Evolutionary conservation across 2,329 filamentous ascomycete genomes (phyloP).

Genomic region (Sphaerulina musiva): DNA sequence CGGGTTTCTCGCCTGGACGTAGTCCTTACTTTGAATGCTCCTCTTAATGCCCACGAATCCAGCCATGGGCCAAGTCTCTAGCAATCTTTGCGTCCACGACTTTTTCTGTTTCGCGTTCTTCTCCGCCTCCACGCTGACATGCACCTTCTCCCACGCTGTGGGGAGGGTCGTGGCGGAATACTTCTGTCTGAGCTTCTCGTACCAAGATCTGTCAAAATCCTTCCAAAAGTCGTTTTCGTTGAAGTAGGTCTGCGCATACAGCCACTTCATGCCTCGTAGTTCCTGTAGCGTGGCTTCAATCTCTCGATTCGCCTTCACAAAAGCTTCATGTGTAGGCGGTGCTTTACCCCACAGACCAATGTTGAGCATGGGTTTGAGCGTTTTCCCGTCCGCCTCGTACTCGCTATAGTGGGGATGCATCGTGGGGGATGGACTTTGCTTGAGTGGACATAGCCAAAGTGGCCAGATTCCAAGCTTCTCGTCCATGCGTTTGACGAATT

Average conservation of each 20-base stretch:
- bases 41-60: slow-evolving; percentile 21
- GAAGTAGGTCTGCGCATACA: slow-evolving; percentile 65
- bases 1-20: slow-evolving; percentile 19
- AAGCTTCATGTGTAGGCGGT: slow-evolving; percentile 39
- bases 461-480: slow-evolving; percentile 41
- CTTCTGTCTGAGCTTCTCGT: slow-evolving; percentile 52
- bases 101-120: slow-evolving; percentile 43
- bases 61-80: slow-evolving; percentile 25
- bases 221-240: slow-evolving; percentile 62
- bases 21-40: slow-evolving; percentile 22
- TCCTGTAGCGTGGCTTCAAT: slow-evolving; percentile 55
- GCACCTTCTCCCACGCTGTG: slow-evolving; percentile 62
- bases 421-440: slow-evolving; percentile 24
- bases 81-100: slow-evolving; percentile 40
- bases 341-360: slow-evolving; percentile 58
- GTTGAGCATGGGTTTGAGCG: slow-evolving; percentile 45
- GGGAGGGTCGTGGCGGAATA: slow-evolving; percentile 56
- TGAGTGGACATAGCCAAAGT: slow-evolving; percentile 45
- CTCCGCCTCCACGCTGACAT: slow-evolving; percentile 38
- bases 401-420: slow-evolving; percentile 32
- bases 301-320: slow-evolving; percentile 51
- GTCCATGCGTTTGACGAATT: slow-evolving; percentile 41
- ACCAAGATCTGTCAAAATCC: slow-evolving; percentile 55
- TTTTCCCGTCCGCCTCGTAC: slow-evolving; percentile 21
- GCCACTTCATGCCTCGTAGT: slow-evolving; percentile 60